Conservation (phyloP, 805 yeast genomes). For the Saccharomycopsis sp. region DNA sequence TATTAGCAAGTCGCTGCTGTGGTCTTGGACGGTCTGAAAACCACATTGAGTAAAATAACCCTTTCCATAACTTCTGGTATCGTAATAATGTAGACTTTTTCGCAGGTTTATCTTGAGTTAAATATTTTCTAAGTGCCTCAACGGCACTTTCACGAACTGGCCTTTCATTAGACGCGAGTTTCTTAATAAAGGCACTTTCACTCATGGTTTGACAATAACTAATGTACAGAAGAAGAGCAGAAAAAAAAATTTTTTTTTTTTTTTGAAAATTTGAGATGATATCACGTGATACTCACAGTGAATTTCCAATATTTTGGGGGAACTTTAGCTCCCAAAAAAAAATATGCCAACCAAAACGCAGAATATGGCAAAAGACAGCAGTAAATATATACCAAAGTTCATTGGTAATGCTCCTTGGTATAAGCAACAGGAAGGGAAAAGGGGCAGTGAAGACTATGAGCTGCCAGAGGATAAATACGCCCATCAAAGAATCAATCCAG, state of each 20-base stretch:
- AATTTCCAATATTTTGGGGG: not conserved
- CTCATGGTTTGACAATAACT: slow-evolving; percentile 3
- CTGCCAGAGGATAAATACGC: slow-evolving; percentile 28
- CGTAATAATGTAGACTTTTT: slow-evolving; percentile 39
- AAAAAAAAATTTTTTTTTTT: not conserved
- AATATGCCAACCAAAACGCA: not conserved
- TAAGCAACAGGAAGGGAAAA: slow-evolving; percentile 22
- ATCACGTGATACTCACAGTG: slow-evolving; percentile 4
- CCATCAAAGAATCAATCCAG: slow-evolving; percentile 39
- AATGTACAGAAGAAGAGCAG: not conserved
- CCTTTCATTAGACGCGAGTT: slow-evolving; percentile 77
- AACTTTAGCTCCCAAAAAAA: not conserved
- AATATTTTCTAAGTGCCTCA: slow-evolving; percentile 51
- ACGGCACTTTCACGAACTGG: slow-evolving; percentile 69
- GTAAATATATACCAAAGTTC: slow-evolving; percentile 32
- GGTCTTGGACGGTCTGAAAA: slow-evolving; percentile 89
- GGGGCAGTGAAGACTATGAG: slow-evolving; percentile 19
- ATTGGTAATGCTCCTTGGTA: slow-evolving; percentile 35
- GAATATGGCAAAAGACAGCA: slow-evolving; percentile 19
- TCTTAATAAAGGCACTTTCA: slow-evolving; percentile 54
- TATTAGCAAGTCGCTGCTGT: slow-evolving; percentile 76
- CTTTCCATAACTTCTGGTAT: slow-evolving; percentile 87
- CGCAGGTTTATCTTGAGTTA: slow-evolving; percentile 35
- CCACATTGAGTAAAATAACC: slow-evolving; percentile 95
- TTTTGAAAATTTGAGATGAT: slow-evolving; percentile 2